Evolutionary conservation across 129 eudicot genomes (phyloP).

Genomic region (Artemisia tridentata): DNA sequence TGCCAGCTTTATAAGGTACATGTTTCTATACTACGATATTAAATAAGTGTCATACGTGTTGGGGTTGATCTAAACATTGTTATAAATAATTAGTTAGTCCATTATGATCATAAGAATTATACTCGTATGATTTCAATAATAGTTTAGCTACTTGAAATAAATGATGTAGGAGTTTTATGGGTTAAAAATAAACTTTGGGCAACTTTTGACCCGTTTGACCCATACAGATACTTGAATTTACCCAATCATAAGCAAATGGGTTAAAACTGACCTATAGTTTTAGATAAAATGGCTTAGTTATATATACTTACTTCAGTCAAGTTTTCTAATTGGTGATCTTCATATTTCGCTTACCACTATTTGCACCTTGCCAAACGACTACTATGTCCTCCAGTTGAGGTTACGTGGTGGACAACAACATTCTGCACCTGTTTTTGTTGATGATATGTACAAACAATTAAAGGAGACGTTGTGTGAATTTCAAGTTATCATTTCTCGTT

Average conservation of each 20-base stretch:
- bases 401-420: constrained; percentile 33
- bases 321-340: neutral
- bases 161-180: no score
- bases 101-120: no score
- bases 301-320: neutral
- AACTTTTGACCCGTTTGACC: no score
- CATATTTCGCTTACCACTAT: neutral
- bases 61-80: no score
- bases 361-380: constrained; percentile 14
- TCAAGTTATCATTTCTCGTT: constrained; percentile 61
- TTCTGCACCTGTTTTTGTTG: constrained; percentile 55
- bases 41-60: no score
- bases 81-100: no score
- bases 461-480: constrained; percentile 54
- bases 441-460: constrained; percentile 60
- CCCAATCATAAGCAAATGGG: no score
- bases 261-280: neutral
- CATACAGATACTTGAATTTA: no score
- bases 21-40: neutral
- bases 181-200: no score
- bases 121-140: no score
- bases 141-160: no score
- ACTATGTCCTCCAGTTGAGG: constrained; percentile 36
- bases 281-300: neutral
- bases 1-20: constrained; percentile 71